phyloP scores from a whole-genome alignment of 129 eudicot genomes.

The Artemisia argyi region DNA sequence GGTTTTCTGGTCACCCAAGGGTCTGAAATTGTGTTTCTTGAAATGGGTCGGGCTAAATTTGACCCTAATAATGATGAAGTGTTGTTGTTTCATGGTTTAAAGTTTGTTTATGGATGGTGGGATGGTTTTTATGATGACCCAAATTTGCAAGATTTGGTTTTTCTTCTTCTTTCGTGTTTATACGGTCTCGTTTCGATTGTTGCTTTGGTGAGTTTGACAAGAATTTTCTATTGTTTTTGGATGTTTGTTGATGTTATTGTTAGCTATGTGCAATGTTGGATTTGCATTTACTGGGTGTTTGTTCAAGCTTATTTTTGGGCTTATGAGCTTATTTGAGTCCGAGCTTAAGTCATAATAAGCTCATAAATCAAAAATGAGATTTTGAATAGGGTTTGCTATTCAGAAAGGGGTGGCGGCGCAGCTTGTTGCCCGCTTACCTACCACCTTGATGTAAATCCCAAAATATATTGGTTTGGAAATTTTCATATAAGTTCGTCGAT shows the following conservation, averaged over 20 bases:
- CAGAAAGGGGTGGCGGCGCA: too few relatives aligned
- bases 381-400: too few relatives aligned
- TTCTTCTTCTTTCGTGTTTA: constrained; percentile 55
- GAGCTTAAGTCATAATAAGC: too few relatives aligned
- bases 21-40: constrained; percentile 26
- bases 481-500: too few relatives aligned
- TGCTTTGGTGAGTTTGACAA: constrained; percentile 55
- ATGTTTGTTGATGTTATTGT: not conserved
- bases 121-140: constrained; percentile 45
- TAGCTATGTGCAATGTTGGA: not conserved
- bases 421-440: too few relatives aligned
- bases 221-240: not conserved
- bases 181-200: constrained; percentile 69
- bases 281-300: not conserved
- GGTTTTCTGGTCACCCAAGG: constrained; percentile 1
- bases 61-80: constrained; percentile 37
- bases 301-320: too few relatives aligned
- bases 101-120: constrained; percentile 74
- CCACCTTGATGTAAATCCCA: too few relatives aligned
- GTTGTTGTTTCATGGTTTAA: constrained; percentile 36
- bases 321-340: too few relatives aligned
- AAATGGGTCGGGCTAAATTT: constrained; percentile 43
- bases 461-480: too few relatives aligned
- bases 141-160: constrained; percentile 61
- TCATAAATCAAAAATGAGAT: too few relatives aligned